A percentile compares a stretch with the other conserved stretches of the same genome.
These are phyloP conservation scores for Solanum piurae DNA, from an alignment of 257 asterid genomes.

Conservation along the genomic window DNA sequence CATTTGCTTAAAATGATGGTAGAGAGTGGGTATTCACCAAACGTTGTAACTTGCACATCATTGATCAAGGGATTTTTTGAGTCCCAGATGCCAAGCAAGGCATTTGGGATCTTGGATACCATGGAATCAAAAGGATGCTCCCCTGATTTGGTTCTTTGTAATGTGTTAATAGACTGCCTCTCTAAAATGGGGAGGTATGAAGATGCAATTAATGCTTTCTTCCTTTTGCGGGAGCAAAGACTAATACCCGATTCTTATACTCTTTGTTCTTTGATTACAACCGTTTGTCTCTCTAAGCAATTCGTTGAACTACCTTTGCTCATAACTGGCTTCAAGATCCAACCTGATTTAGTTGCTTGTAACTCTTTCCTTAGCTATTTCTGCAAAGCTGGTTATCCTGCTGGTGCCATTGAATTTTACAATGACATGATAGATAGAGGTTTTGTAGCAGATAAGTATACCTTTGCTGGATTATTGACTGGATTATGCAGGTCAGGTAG, in stretches of 20 bases:
- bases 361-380: constrained; percentile 57
- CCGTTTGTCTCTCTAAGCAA: constrained; percentile 43
- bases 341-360: constrained; percentile 71
- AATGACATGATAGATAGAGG: constrained; percentile 60
- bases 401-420: constrained; percentile 58
- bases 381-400: constrained; percentile 57
- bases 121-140: constrained; percentile 46
- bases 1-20: constrained; percentile 49
- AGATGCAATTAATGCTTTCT: constrained; percentile 50
- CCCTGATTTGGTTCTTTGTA: constrained; percentile 64
- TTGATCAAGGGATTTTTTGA: constrained; percentile 56
- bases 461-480: constrained; percentile 46
- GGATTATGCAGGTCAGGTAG: constrained; percentile 52
- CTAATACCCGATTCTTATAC: constrained; percentile 66
- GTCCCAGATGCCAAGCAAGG: constrained; percentile 34
- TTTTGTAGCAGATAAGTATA: constrained; percentile 57
- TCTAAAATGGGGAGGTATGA: constrained; percentile 59
- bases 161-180: constrained; percentile 58
- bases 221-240: constrained; percentile 36
- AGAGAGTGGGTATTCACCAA: constrained; percentile 47
- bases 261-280: constrained; percentile 43
- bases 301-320: constrained; percentile 52
- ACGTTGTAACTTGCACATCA: constrained; percentile 54
- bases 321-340: constrained; percentile 42
- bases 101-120: constrained; percentile 36